Evolutionary conservation across 2,329 filamentous ascomycete genomes (phyloP), one percentile per base, ranked within the genome.

Genomic region (Didymella pinodella): DNA sequence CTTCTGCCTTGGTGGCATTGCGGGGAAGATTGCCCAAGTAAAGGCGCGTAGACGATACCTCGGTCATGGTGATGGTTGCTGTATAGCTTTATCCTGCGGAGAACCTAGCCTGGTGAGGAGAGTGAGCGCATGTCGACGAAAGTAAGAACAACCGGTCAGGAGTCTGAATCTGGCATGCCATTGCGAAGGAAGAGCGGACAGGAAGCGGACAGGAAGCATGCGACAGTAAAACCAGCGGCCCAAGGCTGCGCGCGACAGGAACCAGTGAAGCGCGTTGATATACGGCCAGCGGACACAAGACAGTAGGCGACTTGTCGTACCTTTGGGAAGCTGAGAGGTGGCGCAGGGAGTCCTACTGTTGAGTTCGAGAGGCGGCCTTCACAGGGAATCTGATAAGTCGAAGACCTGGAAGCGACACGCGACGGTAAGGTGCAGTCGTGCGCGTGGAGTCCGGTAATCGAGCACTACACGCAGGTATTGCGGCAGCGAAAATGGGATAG

Each of bases 1-100:
- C 90, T 79, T 99, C 94, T 80, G 91, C 88, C 84, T 98, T 98
- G 81, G 93, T 97, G 83, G 92, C 93, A 85, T 91, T 92, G 81
- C 93, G 92, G 80, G 95, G 94, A 79, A 99, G 90, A 83, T 98
- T 98, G 81, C 94, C 94, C 83, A 98, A 84, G 84, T 98, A 99
- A 71, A 98, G 91, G 83, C 95, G 88, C 76, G 94, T 98, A 69
- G 91, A 90, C 65, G 93, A 97, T 69, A 97, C 94, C 83, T 97
- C 92, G 74, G 88, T 90, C 87, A 92, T 93, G 56, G 41, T 71
- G 63, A 57, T 55, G 44, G 54, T 61, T 54, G 53, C 36, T 36
- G 50, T 57, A 34, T 51, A 64, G 59, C 47, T 61, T 56, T 61
- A 54, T 61, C 63, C 67, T 63, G 53, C 52, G 45, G 57, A 63